phyloP scores from a whole-genome alignment of 768 basidiomycete genomes.

The Leccinum subgranulosum region DNA sequence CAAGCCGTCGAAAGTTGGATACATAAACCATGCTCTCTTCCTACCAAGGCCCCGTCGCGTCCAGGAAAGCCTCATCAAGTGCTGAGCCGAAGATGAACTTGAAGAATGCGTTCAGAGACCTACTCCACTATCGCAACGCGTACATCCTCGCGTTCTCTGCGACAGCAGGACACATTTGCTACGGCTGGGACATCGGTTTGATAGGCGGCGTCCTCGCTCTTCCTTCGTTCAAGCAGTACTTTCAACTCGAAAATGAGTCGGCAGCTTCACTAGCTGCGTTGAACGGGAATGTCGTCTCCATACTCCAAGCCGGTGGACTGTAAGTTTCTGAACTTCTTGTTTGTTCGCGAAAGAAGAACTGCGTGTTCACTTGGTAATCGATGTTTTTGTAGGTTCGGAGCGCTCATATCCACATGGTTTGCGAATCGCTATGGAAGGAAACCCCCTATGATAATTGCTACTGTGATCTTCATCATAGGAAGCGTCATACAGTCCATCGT shows the following conservation, averaged over 20 bases:
- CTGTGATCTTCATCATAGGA: constrained; percentile 33
- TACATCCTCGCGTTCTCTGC: constrained; percentile 35
- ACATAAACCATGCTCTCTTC: background rate
- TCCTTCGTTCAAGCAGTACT: constrained; percentile 36
- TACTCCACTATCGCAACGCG: constrained; percentile 33
- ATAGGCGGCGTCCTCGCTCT: constrained; percentile 36
- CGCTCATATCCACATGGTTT: constrained; percentile 27
- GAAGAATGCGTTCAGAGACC: constrained; percentile 18
- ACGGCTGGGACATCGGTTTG: constrained; percentile 37
- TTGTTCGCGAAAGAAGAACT: background rate
- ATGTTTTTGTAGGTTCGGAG: constrained; percentile 17
- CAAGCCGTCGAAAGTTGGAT: background rate
- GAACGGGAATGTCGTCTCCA: constrained; percentile 37
- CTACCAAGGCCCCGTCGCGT: no score
- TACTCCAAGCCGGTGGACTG: constrained; percentile 37
- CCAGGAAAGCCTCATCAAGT: background rate
- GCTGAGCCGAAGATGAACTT: constrained; percentile 16
- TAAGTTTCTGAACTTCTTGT: constrained; percentile 12
- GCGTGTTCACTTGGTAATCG: background rate
- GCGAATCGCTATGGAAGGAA: constrained; percentile 35
- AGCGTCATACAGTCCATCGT: constrained; percentile 33
- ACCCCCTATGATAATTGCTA: constrained; percentile 30
- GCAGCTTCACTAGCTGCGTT: constrained; percentile 25
- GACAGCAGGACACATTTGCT: constrained; percentile 33
- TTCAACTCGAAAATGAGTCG: constrained; percentile 29